phyloP scores from a whole-genome alignment of 345 rosid species.

The Tarenaya hassleriana region DNA sequence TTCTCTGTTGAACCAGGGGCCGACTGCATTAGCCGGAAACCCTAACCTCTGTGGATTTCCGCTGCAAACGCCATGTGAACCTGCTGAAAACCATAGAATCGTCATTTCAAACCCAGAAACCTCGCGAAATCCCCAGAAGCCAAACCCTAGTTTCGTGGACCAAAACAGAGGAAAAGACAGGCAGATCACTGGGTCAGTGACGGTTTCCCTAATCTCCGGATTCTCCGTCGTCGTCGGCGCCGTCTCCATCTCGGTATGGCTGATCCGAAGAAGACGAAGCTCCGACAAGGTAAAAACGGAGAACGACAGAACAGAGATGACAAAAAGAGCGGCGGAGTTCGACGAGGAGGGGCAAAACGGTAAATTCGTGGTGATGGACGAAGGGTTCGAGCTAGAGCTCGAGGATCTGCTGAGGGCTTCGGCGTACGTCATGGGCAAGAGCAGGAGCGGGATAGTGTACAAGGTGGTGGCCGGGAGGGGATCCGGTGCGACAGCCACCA shows the following conservation, averaged over 20 bases:
- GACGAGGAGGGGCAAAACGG: constrained; percentile 47
- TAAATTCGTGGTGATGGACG: constrained; percentile 64
- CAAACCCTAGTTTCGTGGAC: constrained; percentile 20
- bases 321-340: constrained; percentile 1
- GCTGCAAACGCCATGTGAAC: constrained; percentile 52
- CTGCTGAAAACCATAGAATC: constrained; percentile 38
- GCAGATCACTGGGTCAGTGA: constrained; percentile 35
- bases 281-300: constrained; percentile 30
- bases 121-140: constrained; percentile 38
- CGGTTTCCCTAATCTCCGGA: constrained; percentile 60
- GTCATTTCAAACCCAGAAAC: constrained; percentile 39
- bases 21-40: constrained; percentile 85
- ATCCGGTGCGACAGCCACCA: constrained; percentile 36
- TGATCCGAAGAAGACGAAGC: constrained; percentile 41
- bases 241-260: constrained; percentile 54
- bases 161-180: constrained; percentile 18
- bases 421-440: constrained; percentile 85
- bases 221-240: constrained; percentile 52
- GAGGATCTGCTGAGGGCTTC: constrained; percentile 94
- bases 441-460: constrained; percentile 82
- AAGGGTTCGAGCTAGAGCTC: constrained; percentile 68
- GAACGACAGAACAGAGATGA: constrained; percentile 31
- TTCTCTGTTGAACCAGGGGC: constrained; percentile 88
- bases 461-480: constrained; percentile 69
- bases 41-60: constrained; percentile 88